A percentile compares a stretch with the other conserved stretches of the same genome.
Conservation (phyloP, 768 basidiomycete genomes). For the Boletus subparvulus region DNA sequence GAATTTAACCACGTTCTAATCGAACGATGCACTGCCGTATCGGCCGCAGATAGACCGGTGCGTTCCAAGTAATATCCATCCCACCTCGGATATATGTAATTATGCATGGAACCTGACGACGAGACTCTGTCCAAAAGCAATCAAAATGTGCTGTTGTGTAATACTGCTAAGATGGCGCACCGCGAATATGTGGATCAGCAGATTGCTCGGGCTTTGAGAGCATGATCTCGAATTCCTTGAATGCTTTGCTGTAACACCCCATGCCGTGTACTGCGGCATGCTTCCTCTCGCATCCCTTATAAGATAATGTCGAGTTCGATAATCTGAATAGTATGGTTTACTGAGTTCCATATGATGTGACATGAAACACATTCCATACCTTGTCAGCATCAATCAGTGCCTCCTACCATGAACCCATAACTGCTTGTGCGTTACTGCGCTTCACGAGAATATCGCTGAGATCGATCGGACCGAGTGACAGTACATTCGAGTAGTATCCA, state of each 20-base stretch:
- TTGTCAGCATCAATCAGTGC: conserved; percentile 3
- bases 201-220: background rate
- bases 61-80: too few species aligned
- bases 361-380: background rate
- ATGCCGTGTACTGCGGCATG: conserved; percentile 1
- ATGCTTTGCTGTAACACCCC: background rate
- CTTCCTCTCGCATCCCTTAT: background rate
- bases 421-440: background rate
- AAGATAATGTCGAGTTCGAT: conserved; percentile 3
- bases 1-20: too few species aligned
- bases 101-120: background rate
- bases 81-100: too few species aligned
- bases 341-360: too few species aligned
- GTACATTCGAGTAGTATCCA: background rate
- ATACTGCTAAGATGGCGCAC: background rate
- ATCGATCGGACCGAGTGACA: background rate
- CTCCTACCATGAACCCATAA: background rate
- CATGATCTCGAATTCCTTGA: background rate
- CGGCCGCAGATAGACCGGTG: too few species aligned
- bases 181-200: background rate
- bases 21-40: too few species aligned
- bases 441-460: background rate
- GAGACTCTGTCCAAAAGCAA: background rate
- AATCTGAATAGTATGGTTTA: background rate
- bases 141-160: background rate